Evolutionary conservation across 148 eudicot genomes (phyloP).

Genomic region (Tetragonia tetragonoides): DNA sequence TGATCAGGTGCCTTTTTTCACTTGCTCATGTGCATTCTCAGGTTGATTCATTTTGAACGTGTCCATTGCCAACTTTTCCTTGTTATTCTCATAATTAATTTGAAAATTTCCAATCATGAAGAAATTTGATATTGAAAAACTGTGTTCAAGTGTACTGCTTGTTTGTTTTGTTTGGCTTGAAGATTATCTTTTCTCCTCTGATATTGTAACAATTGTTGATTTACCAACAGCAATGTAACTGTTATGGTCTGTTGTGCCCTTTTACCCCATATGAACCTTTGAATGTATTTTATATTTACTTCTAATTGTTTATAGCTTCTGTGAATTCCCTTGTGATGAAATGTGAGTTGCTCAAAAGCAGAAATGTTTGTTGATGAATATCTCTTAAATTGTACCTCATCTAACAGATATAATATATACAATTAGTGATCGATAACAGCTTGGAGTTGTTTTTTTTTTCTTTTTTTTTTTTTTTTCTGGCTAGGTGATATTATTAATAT

Average conservation of each 20-base stretch:
- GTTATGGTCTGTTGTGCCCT: background rate
- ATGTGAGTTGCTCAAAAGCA: no score
- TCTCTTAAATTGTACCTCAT: background rate
- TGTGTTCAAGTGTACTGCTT: no score
- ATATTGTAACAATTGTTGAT: no score
- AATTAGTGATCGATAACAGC: background rate
- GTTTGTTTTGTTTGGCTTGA: no score
- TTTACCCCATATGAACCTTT: background rate
- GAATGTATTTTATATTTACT: background rate
- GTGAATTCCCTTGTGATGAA: background rate
- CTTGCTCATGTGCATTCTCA: background rate
- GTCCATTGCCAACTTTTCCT: background rate
- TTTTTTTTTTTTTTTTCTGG: background rate
- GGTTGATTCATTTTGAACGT: background rate
- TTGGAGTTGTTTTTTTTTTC: no score
- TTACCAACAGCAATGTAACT: no score
- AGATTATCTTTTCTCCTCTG: no score
- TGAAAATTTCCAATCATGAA: no score
- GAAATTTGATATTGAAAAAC: no score
- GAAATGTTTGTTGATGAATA: background rate
- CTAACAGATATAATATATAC: background rate
- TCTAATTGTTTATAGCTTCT: background rate
- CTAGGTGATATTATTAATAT: background rate
- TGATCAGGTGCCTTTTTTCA: conserved; percentile 50
- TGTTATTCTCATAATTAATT: background rate